These are phyloP conservation scores for Coemansia interrupta DNA, from an alignment of 192 early-diverging fungal species.

Conservation along the genomic window DNA sequence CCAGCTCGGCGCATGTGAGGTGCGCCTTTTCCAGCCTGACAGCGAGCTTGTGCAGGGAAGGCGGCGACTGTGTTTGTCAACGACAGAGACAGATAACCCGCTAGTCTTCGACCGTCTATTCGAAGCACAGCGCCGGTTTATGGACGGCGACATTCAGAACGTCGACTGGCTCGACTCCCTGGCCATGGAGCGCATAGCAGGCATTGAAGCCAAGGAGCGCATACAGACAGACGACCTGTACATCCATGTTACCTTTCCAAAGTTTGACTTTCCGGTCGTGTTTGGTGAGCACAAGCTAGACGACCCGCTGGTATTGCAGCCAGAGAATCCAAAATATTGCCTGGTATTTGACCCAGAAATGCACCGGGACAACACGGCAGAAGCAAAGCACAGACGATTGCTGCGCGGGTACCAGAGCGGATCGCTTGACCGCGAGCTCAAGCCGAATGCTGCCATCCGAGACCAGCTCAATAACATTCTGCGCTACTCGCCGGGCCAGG, in stretches of 20 bases:
- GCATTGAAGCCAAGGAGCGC: conserved; percentile 61
- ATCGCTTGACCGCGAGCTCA: conserved; percentile 88
- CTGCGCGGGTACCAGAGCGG: conserved; percentile 87
- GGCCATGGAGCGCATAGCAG: conserved; percentile 83
- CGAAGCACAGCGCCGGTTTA: conserved; percentile 77
- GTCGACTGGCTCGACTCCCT: conserved; percentile 93
- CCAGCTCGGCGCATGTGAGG: conserved; percentile 72
- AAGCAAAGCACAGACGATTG: conserved; percentile 88
- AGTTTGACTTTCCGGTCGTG: conserved; percentile 96
- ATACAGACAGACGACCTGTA: conserved; percentile 58
- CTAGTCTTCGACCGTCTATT: conserved; percentile 71
- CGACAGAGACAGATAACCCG: conserved; percentile 13
- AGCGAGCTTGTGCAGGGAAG: conserved; percentile 85
- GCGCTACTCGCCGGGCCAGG: conserved; percentile 86
- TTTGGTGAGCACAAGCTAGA: conserved; percentile 69
- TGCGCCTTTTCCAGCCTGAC: conserved; percentile 77
- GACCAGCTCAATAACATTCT: conserved; percentile 95
- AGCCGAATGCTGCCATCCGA: conserved; percentile 92
- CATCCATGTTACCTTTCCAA: conserved; percentile 86
- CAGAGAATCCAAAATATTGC: conserved; percentile 48
- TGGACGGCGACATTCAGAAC: conserved; percentile 79
- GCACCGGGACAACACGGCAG: conserved; percentile 87
- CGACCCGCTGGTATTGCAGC: conserved; percentile 40
- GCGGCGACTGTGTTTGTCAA: conserved; percentile 67
- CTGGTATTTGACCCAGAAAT: conserved; percentile 82